A percentile compares a stretch with the other conserved stretches of the same genome.
Conservation (phyloP, 306 rosid genomes). For the Oemleria cerasiformis region DNA sequence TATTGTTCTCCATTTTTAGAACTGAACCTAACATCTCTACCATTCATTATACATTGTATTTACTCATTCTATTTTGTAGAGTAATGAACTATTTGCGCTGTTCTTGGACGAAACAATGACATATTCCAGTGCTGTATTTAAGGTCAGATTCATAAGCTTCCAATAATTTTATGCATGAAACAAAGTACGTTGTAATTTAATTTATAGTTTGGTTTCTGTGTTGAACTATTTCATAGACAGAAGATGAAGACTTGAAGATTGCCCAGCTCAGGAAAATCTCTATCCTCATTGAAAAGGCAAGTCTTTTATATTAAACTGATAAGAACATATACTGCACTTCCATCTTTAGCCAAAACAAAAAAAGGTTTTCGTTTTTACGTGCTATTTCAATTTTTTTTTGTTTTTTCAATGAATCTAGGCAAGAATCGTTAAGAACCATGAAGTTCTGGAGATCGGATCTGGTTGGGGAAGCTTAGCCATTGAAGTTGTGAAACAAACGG, state of each 20-base stretch:
- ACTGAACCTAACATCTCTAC: neutral
- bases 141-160: conserved; percentile 45
- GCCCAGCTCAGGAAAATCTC: conserved; percentile 79
- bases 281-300: conserved; percentile 59
- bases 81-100: conserved; percentile 79
- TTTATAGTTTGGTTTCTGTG: neutral
- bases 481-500: conserved; percentile 70
- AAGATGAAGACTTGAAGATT: conserved; percentile 74
- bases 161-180: neutral
- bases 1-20: neutral
- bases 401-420: conserved; percentile 38
- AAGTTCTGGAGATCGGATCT: conserved; percentile 80
- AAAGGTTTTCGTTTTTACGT: neutral
- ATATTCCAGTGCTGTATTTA: conserved; percentile 74
- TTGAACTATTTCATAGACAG: conserved; percentile 34
- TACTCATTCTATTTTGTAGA: conserved; percentile 44
- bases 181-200: conserved; percentile 3
- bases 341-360: neutral
- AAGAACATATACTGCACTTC: too few species aligned
- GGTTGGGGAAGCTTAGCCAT: conserved; percentile 96
- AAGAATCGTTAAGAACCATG: conserved; percentile 59
- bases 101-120: conserved; percentile 92
- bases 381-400: neutral
- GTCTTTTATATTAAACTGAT: neutral
- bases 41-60: conserved; percentile 1